Base-by-base conservation (phyloP, 2,329 filamentous ascomycete genomes). In the Phyllosticta capitalensis region DNA sequence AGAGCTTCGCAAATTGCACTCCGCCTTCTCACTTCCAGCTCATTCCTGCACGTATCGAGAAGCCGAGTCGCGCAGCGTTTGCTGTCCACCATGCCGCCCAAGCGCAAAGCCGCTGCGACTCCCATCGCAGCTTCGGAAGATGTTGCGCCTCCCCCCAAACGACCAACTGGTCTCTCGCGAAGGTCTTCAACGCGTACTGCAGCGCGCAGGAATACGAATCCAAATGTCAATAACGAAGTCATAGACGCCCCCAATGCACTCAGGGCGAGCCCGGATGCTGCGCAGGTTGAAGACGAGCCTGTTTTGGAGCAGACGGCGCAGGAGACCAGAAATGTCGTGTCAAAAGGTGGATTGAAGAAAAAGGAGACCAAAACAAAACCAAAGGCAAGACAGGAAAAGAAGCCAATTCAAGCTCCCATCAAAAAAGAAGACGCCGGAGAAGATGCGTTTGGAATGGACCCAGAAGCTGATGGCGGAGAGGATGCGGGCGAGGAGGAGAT, bases 401-500 rank as follows among this genome's bases (percentile, higher is more conserved):
- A 58, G 17, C 30, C n/a, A 14, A 58, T 49, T 22, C 52, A 54
- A 5, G 50, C 6, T 1, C 3, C 54, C 5, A 45, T 22, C 5
- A 59, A 56, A 12, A 48, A 45, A 12, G 49, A 53, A 24, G 66
- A 62, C 55, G 68, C 26, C 22, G 49, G 21, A 7, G 54, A 58
- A 17, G 51, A 51, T 1, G 21, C 19, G 12, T 19, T 50, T 53
- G 63, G 12, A 59, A 49, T 26, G 19, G 79, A 84, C 67, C 79
- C 79, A 19, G 83, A 85, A 67, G 80, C 74, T 1, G 80, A 82
- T 19, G 78, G 74, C 22, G 74, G 75, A 7, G 79, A 80, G 56
- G 74, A 80, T 21, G 75, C 77, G 9, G 79, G 83, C 22, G 77
- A 80, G 49, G 79, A 82, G 65, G 83, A 85, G 65, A 72, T 55